A percentile compares a stretch with the other conserved stretches of the same genome.
These are phyloP conservation scores for Taphrina pruni DNA, from an alignment of 1,139 yeast species.

Conservation along the genomic window DNA sequence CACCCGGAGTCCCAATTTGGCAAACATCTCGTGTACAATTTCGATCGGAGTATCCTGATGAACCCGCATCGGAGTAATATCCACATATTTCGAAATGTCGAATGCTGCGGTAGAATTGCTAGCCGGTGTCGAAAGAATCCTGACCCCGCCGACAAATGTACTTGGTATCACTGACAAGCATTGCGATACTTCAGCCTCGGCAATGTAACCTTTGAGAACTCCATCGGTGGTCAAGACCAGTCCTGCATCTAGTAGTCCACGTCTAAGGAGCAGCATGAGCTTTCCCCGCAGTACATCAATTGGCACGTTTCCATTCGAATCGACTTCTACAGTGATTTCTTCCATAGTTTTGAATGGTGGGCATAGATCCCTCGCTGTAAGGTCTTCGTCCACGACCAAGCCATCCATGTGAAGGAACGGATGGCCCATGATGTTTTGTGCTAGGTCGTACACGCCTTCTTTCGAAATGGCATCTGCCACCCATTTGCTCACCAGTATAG, in stretches of 20 bases:
- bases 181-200: constrained; percentile 23
- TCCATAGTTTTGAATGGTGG: constrained; percentile 32
- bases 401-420: constrained; percentile 32
- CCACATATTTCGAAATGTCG: constrained; percentile 22
- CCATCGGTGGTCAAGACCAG: constrained; percentile 36
- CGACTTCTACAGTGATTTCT: constrained; percentile 28
- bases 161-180: constrained; percentile 15
- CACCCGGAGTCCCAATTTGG: constrained; percentile 40
- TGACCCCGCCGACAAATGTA: background rate
- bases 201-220: constrained; percentile 40
- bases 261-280: constrained; percentile 11
- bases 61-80: constrained; percentile 40
- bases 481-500: constrained; percentile 44
- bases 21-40: constrained; percentile 42
- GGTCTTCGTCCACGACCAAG: constrained; percentile 14
- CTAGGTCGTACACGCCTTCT: constrained; percentile 41
- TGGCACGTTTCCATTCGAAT: background rate
- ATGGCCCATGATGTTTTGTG: constrained; percentile 37
- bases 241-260: constrained; percentile 39
- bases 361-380: constrained; percentile 22
- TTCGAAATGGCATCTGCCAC: constrained; percentile 41
- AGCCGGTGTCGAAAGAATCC: background rate
- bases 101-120: background rate
- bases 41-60: constrained; percentile 42
- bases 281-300: constrained; percentile 16